phyloP scores from a whole-genome alignment of 768 basidiomycete genomes.

The Saitozyma sp. region DNA sequence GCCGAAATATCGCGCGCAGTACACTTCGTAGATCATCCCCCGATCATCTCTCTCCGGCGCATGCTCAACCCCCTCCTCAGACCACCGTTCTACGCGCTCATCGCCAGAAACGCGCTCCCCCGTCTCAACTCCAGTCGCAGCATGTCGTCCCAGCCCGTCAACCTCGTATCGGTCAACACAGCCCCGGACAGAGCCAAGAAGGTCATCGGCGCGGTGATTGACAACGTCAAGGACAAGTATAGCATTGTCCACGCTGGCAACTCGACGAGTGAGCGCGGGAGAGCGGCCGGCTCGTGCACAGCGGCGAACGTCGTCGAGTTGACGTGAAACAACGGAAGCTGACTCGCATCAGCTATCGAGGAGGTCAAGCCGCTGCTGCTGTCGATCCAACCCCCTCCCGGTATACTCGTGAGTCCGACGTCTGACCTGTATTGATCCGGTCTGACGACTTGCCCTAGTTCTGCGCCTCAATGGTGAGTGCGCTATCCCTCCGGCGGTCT shows the following conservation, averaged over 20 bases:
- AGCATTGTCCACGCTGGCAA: constrained; percentile 47
- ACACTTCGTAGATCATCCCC: too few species aligned
- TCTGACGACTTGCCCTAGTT: constrained; percentile 17
- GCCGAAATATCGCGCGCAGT: too few species aligned
- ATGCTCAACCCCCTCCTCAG: too few species aligned
- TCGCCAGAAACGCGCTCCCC: too few species aligned
- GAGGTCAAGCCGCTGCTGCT: constrained; percentile 40
- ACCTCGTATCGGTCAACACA: constrained; percentile 48
- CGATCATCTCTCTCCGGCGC: too few species aligned
- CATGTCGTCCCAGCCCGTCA: constrained; percentile 17
- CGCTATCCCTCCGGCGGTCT: too few species aligned
- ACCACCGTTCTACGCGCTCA: too few species aligned
- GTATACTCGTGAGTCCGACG: constrained; percentile 31
- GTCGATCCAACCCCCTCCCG: constrained; percentile 39
- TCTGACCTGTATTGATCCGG: neutral
- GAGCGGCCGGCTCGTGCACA: neutral
- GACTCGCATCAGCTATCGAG: constrained; percentile 34
- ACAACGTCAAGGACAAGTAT: constrained; percentile 42
- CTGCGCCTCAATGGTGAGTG: constrained; percentile 41
- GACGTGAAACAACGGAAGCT: neutral
- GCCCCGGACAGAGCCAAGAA: constrained; percentile 47
- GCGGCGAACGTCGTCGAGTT: neutral
- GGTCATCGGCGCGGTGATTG: constrained; percentile 44
- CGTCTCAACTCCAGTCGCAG: too few species aligned
- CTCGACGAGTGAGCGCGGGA: constrained; percentile 22